Base-by-base conservation (phyloP, 139 green algal species). In the Edaphochlamys debaryana region DNA sequence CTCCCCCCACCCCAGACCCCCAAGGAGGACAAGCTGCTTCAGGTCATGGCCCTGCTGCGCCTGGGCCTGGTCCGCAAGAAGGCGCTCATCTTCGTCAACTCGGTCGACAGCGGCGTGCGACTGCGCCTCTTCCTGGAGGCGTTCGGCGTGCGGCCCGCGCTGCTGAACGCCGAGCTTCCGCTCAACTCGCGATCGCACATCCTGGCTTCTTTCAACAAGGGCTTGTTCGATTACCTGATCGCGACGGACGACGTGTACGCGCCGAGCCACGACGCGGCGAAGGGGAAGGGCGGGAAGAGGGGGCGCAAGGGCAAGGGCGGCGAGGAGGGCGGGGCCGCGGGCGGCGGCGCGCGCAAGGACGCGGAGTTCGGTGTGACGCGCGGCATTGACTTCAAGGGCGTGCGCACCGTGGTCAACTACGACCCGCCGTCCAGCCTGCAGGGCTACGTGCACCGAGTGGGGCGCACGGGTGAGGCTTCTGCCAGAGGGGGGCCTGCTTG, bases 301-400 rank as follows among this genome's bases (percentile, higher is more conserved):
- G 48, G 64, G 45, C 66, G 42, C 29, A 84, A 82, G 25, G 58
- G 87, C 37, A 85, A 70, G 62, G 36, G 69, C 32, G 48, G 40
- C 58, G 23, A 41, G 17, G 20, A 71, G 23, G 27, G 52, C 25
- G 71, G 56, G 64, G 62, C 2, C 62, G 3, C 9, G 20, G 54
- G 69, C 45, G 56, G 13, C 63, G 58, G 52, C 6, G 63, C 6
- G 48, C 48, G 75, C 15, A 95, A 95, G 52, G 90, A 95, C 62
- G 94, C 92, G 64, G 96, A 99, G 93, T 99, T 97, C 93, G 97
- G 97, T 2, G 97, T 99, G 1, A 97, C 96, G 11, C 88, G 97
- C 0, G 97, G 97, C 32, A 95, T 99, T 29, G 97, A 99, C 84
- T 99, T 99, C 89, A 97, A 98, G 88, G 95, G 94, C 22, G 97